Conservation (phyloP, 306 rosid genomes). For the Gleditsia sinensis region DNA sequence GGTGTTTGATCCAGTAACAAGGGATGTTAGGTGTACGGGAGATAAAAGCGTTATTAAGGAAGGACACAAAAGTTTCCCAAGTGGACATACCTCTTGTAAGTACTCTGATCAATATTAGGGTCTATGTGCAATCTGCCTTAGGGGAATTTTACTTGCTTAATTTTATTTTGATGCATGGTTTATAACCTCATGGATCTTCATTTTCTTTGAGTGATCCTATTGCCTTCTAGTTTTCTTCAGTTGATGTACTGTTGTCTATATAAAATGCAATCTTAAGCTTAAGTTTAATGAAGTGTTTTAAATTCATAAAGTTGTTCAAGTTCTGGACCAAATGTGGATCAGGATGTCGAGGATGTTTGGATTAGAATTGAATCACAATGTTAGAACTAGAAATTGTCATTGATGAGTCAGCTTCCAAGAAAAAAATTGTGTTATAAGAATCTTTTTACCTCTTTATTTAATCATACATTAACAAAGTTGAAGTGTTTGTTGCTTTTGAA, state of each 20-base stretch:
- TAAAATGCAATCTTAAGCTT: constrained; percentile 13
- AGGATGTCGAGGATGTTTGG: constrained; percentile 8
- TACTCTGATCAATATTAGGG: constrained; percentile 31
- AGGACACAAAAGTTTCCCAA: constrained; percentile 97
- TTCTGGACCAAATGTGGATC: background rate
- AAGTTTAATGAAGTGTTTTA: too few relatives aligned
- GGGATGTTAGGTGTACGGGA: constrained; percentile 72
- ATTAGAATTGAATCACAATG: constrained; percentile 18
- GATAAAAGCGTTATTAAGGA: constrained; percentile 67
- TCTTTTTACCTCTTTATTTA: background rate
- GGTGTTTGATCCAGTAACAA: constrained; percentile 64
- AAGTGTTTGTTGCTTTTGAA: background rate
- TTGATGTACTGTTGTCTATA: background rate
- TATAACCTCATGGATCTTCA: background rate
- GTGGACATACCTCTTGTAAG: constrained; percentile 97
- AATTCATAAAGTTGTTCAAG: background rate
- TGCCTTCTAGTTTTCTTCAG: background rate
- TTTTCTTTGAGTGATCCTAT: constrained; percentile 12
- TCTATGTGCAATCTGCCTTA: background rate
- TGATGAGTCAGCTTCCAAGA: constrained; percentile 20
- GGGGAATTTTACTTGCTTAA: background rate
- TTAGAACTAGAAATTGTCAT: constrained; percentile 2
- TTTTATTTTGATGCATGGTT: constrained; percentile 1
- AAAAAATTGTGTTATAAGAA: background rate
- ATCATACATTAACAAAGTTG: background rate